Conservation (phyloP, 345 rosid species). For the Cardiospermum halicacabum region DNA sequence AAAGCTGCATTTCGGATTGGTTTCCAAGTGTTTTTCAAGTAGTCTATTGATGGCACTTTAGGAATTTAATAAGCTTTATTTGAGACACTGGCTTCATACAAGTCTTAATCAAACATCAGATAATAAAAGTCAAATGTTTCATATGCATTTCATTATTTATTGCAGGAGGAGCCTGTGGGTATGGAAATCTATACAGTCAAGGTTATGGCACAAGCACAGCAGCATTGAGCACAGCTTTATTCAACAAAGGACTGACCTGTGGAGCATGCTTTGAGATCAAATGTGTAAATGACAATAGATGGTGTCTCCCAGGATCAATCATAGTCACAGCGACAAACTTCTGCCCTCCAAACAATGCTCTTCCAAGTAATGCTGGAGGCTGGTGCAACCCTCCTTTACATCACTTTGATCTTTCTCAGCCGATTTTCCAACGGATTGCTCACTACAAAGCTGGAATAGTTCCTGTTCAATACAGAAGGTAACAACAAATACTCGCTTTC, state of each 20-base stretch:
- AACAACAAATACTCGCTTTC: neutral
- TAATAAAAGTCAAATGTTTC: neutral
- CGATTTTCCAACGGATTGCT: slow-evolving; percentile 33
- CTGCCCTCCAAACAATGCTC: slow-evolving; percentile 38
- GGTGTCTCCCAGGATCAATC: slow-evolving; percentile 33
- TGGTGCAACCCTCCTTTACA: slow-evolving; percentile 35
- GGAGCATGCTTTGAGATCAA: slow-evolving; percentile 37
- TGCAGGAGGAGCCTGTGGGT: slow-evolving; percentile 28
- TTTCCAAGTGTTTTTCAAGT: neutral
- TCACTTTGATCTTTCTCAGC: slow-evolving; percentile 37
- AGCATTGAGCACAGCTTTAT: slow-evolving; percentile 27
- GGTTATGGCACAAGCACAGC: slow-evolving; percentile 26
- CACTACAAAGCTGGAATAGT: slow-evolving; percentile 31
- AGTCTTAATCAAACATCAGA: neutral
- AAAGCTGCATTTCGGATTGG: neutral
- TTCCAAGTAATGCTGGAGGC: slow-evolving; percentile 28
- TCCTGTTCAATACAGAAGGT: slow-evolving; percentile 34
- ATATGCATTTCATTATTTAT: neutral
- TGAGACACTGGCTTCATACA: neutral
- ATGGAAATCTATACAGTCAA: slow-evolving; percentile 30
- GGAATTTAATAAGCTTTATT: neutral
- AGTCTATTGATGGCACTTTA: neutral
- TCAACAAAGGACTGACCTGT: slow-evolving; percentile 29
- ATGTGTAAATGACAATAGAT: slow-evolving; percentile 23
- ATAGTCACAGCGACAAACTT: slow-evolving; percentile 34